Base-by-base conservation (phyloP, 164 flowering plant species). In the Pachysandra terminalis region DNA sequence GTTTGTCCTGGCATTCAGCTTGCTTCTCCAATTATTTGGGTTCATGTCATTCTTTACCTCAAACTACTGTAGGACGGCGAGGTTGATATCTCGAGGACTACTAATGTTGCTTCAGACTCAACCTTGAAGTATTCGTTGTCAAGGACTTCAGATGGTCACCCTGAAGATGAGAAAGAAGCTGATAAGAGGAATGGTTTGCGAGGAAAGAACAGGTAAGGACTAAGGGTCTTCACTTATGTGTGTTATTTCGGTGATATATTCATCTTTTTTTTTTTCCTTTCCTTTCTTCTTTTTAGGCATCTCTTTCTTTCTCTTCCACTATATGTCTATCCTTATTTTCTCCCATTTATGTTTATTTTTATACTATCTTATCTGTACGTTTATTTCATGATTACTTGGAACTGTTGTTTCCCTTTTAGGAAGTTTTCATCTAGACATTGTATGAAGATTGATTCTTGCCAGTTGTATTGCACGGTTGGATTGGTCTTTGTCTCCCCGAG, bases 1-100 rank as follows among this genome's bases (percentile, higher is more conserved):
- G n/a, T 86, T 82, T 84, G 77, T 86, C 77, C 81, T 85, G 87
- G 80, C 77, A 73, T 81, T 95, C 97, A 95, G 97, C 96, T 86
- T 84, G 87, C 88, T 91, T 94, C 96, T 91, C 91, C 97, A 90
- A 90, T 92, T 88, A 86, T 95, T 92, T 92, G 89, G 96, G 97
- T 89, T 92, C 96, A 95, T 92, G 83, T 89, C 97, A 96, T 79
- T 79, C 78, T 88, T 94, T 95, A 86, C 99, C 94, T 90, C 96
- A 87, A 87, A 90, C 96, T 92, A 81, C 97, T 92, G 99, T 95
- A 95, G 99, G 97, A 86, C 65, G 83, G 76, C 40, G 86, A 74
- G 68, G 72, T 62, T 75, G 86, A 81, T 35, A 57, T 22, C 28
- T 63, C 65, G 19, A 84, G 73, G 79, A 68, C 69, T 14, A 59